Evolutionary conservation across 208 protist genomes (phyloP).

Genomic region (Acanthamoeba healyi): DNA sequence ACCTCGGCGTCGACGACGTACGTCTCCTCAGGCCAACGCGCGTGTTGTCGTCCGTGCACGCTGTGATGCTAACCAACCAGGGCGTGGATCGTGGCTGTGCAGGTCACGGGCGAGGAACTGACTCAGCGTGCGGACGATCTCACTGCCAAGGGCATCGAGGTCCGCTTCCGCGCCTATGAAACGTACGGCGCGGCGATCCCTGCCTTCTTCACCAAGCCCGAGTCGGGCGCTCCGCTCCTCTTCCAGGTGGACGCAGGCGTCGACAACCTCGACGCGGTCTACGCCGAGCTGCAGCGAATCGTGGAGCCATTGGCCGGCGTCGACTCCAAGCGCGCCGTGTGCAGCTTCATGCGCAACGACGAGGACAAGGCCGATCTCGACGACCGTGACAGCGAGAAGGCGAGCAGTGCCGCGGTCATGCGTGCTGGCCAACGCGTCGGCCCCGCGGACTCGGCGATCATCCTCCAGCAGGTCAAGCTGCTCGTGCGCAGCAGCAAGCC

Average conservation of each 20-base stretch:
- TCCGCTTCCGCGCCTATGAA: not conserved
- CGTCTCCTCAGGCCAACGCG: not conserved
- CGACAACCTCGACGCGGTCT: not conserved
- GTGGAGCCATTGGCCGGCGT: not conserved
- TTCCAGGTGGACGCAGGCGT: not conserved
- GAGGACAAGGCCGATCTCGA: conserved; percentile 8
- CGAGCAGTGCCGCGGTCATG: not conserved
- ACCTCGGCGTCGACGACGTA: not conserved
- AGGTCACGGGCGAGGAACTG: conserved; percentile 22
- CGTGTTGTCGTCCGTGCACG: not conserved
- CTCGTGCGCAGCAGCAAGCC: conserved; percentile 4
- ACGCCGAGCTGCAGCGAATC: conserved; percentile 9
- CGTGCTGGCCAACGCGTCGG: not conserved
- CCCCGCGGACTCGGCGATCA: not conserved
- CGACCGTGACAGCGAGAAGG: conserved; percentile 16
- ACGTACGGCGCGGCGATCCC: not conserved
- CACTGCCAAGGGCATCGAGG: conserved; percentile 27
- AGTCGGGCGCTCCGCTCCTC: conserved; percentile 2
- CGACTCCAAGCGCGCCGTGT: not conserved
- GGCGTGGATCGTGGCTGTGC: not conserved
- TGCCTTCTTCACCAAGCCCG: not conserved
- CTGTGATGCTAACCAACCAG: not conserved
- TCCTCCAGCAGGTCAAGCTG: conserved; percentile 34
- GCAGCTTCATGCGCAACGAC: not conserved
- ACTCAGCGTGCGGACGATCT: conserved; percentile 5